Evolutionary conservation across 257 asterid species (phyloP).

Genomic region (Przewalskia tangutica): DNA sequence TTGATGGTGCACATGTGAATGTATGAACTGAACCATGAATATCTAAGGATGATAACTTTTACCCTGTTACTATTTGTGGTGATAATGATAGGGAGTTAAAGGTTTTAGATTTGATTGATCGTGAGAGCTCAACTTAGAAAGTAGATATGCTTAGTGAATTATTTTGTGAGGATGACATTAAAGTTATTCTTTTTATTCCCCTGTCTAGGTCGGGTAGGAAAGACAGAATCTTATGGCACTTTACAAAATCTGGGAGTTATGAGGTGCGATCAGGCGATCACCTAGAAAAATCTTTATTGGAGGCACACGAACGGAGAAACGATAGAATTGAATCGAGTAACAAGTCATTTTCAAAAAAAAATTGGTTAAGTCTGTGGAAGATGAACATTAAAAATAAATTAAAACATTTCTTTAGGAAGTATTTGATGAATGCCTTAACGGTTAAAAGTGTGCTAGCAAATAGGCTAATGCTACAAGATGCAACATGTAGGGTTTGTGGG

Average conservation of each 20-base stretch:
- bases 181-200: not conserved
- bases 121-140: not conserved
- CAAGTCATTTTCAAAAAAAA: too few species aligned
- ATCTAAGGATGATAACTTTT: not conserved
- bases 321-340: not conserved
- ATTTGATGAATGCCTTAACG: not conserved
- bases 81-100: not conserved
- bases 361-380: too few species aligned
- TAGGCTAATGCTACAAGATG: not conserved
- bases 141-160: not conserved
- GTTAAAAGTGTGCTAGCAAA: not conserved
- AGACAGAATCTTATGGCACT: not conserved
- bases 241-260: too few species aligned
- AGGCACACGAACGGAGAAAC: not conserved
- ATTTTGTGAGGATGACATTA: not conserved
- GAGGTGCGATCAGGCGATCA: not conserved
- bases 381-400: too few species aligned
- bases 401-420: not conserved
- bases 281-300: not conserved
- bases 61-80: not conserved
- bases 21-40: not conserved
- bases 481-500: not conserved
- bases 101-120: not conserved
- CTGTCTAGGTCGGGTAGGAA: not conserved
- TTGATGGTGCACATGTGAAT: not conserved